These are phyloP conservation scores for Penicillium palitans DNA, from an alignment of 2,329 filamentous ascomycete genomes.

Conservation along the genomic window DNA sequence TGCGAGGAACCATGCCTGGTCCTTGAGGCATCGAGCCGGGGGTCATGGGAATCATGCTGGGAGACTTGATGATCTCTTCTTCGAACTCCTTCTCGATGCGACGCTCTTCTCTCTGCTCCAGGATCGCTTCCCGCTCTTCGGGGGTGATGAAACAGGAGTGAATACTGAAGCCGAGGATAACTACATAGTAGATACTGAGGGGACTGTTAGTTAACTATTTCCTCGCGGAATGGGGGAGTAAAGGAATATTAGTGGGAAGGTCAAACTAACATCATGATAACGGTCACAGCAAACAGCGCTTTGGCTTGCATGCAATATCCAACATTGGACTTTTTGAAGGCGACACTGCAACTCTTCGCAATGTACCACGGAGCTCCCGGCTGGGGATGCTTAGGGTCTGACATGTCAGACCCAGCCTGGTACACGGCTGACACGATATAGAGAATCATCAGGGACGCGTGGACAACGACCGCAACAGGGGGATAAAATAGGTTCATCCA, in stretches of 20 bases:
- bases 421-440: conserved; percentile 57
- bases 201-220: conserved; percentile 12
- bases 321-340: conserved; percentile 47
- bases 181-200: conserved; percentile 51
- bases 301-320: conserved; percentile 63
- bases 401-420: conserved; percentile 60
- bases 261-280: conserved; percentile 53
- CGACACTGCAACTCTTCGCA: conserved; percentile 59
- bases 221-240: neutral
- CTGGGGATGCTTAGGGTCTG: conserved; percentile 56
- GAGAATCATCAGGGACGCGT: conserved; percentile 52
- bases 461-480: conserved; percentile 54
- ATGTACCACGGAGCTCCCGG: conserved; percentile 64
- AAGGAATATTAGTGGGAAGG: neutral
- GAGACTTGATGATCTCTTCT: conserved; percentile 43
- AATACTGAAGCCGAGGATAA: conserved; percentile 50
- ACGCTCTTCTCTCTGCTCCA: conserved; percentile 40
- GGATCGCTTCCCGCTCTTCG: conserved; percentile 37
- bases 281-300: conserved; percentile 56
- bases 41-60: conserved; percentile 36
- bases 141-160: conserved; percentile 50
- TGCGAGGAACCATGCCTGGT: conserved; percentile 23
- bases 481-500: conserved; percentile 59
- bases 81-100: conserved; percentile 44
- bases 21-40: conserved; percentile 29